Conservation (phyloP, 164 flowering plant species). For the Vitis riparia region DNA sequence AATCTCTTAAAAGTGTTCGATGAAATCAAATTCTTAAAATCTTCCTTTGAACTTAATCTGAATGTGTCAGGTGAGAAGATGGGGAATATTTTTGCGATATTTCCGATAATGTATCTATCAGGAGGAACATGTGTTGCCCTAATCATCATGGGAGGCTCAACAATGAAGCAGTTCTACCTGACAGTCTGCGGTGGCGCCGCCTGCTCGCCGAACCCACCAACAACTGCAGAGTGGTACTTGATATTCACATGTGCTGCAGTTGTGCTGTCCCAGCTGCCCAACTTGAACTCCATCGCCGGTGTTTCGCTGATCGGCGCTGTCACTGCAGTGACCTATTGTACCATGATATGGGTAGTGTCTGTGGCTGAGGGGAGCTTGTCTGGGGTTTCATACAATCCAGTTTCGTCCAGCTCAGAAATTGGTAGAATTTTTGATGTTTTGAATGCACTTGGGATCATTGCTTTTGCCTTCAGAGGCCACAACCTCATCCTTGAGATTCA, state of each 20-base stretch:
- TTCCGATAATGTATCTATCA: slow-evolving; percentile 29
- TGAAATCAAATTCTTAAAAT: background rate
- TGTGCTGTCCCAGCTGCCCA: slow-evolving; percentile 24
- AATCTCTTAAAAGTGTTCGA: background rate
- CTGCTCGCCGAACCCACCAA: slow-evolving; percentile 8
- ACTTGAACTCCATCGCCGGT: slow-evolving; percentile 28
- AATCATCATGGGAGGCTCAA: slow-evolving; percentile 24
- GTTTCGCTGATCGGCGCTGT: slow-evolving; percentile 30
- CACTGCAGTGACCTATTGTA: slow-evolving; percentile 27
- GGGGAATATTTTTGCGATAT: slow-evolving; percentile 17
- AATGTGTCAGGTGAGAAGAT: slow-evolving; percentile 17
- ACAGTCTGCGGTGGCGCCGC: slow-evolving; percentile 12
- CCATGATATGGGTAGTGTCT: slow-evolving; percentile 21
- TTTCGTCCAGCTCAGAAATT: background rate
- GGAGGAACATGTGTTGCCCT: slow-evolving; percentile 24
- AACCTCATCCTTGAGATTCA: slow-evolving; percentile 32
- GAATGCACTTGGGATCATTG: slow-evolving; percentile 26
- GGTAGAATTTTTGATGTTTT: slow-evolving; percentile 15
- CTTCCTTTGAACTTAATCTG: too few species aligned
- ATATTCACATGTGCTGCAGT: slow-evolving; percentile 24
- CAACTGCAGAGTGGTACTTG: slow-evolving; percentile 27
- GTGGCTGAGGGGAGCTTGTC: slow-evolving; percentile 14
- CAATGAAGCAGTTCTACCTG: slow-evolving; percentile 14
- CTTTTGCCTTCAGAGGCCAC: slow-evolving; percentile 32
- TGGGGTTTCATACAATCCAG: slow-evolving; percentile 20